Conservation (phyloP, 129 eudicot genomes). For the Centaurea solstitialis region DNA sequence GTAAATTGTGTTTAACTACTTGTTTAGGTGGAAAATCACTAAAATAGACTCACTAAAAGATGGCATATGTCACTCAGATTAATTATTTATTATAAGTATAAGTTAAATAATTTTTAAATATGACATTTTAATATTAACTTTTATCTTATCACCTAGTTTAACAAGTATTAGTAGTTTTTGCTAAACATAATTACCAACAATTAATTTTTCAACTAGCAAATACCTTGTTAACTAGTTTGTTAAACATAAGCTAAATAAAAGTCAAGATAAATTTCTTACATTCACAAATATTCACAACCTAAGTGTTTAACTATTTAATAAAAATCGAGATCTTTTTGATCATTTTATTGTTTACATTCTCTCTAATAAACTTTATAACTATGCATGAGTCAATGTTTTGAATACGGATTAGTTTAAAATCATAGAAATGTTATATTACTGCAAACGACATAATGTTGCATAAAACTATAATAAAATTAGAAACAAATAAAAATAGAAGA, state of each 20-base stretch:
- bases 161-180: not conserved
- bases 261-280: not conserved
- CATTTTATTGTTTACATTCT: not conserved
- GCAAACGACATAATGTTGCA: not conserved
- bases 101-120: too few relatives aligned
- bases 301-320: not conserved
- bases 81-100: too few relatives aligned
- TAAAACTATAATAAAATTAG: not conserved
- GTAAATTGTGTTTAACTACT: too few relatives aligned
- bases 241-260: not conserved
- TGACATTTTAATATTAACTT: too few relatives aligned
- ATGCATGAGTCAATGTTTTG: not conserved
- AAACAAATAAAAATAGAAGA: slow-evolving; percentile 1
- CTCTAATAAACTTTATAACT: not conserved
- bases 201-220: too few relatives aligned
- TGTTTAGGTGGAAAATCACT: too few relatives aligned
- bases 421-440: not conserved
- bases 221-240: not conserved
- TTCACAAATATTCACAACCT: not conserved
- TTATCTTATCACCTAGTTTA: not conserved
- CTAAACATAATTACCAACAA: too few relatives aligned
- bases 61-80: too few relatives aligned
- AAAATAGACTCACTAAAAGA: too few relatives aligned
- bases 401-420: not conserved
- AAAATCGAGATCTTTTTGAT: not conserved